Conservation (phyloP, 1,284 basidiomycete genomes). For the Rhodotorula sp. region DNA sequence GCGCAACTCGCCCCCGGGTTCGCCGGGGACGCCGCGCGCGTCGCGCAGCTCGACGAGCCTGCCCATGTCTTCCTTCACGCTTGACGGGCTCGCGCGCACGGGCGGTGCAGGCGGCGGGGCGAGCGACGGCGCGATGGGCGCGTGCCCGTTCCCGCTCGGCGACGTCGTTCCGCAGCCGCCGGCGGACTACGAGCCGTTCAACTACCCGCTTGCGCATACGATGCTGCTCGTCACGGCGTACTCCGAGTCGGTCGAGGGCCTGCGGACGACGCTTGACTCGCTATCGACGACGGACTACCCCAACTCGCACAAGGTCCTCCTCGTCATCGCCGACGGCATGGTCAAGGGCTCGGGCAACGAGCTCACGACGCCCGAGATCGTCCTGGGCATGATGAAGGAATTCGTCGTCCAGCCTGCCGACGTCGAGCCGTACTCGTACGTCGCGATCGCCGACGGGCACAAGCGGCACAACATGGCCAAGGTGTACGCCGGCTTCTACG, state of each 20-base stretch:
- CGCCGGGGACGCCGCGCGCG: constrained; percentile 66
- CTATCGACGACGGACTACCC: constrained; percentile 98
- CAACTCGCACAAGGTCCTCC: constrained; percentile 93
- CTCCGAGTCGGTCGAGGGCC: constrained; percentile 93
- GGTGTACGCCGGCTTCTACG: constrained; percentile 96
- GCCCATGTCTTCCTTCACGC: constrained; percentile 38
- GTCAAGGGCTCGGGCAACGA: constrained; percentile 91
- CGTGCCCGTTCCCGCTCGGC: constrained; percentile 83
- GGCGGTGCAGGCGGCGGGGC: constrained; percentile 1
- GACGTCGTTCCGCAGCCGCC: constrained; percentile 93
- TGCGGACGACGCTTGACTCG: constrained; percentile 95
- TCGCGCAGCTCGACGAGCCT: constrained; percentile 84
- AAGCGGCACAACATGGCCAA: constrained; percentile 99
- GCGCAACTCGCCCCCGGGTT: constrained; percentile 68
- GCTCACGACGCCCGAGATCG: constrained; percentile 90
- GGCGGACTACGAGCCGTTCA: constrained; percentile 89
- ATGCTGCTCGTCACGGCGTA: constrained; percentile 98
- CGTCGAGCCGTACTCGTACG: constrained; percentile 93
- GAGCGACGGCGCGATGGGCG: constrained; percentile 34
- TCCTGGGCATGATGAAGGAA: constrained; percentile 96
- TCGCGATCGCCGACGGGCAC: constrained; percentile 97
- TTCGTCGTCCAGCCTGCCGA: constrained; percentile 79
- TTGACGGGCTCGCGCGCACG: constrained; percentile 31
- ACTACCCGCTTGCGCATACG: constrained; percentile 89
- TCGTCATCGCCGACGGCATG: constrained; percentile 97